phyloP scores from a whole-genome alignment of 2,329 filamentous ascomycete genomes.

The Trichothecium sympodiale region DNA sequence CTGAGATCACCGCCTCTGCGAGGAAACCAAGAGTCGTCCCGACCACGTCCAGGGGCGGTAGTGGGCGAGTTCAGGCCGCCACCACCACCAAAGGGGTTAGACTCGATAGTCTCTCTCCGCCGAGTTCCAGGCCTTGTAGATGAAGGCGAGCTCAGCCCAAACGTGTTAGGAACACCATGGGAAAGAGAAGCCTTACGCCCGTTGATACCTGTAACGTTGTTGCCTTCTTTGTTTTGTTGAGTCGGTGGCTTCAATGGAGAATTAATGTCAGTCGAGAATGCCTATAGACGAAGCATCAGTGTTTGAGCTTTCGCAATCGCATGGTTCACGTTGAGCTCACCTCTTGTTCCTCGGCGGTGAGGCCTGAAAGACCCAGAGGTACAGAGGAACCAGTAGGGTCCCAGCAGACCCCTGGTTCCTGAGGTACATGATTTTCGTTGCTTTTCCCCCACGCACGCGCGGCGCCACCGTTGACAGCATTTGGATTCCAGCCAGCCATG shows the following conservation, averaged over 20 bases:
- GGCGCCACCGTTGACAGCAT: slow-evolving; percentile 52
- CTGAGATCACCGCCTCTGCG: slow-evolving; percentile 41
- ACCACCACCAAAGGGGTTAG: slow-evolving; percentile 45
- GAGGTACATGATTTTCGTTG: slow-evolving; percentile 59
- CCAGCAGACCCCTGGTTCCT: slow-evolving; percentile 91
- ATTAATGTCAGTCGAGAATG: slow-evolving; percentile 81
- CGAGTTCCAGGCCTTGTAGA: slow-evolving; percentile 62
- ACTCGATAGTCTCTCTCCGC: slow-evolving; percentile 70
- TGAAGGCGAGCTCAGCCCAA: slow-evolving; percentile 63
- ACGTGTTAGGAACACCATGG: slow-evolving; percentile 51
- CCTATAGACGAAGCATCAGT: slow-evolving; percentile 31
- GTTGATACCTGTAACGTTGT: slow-evolving; percentile 40
- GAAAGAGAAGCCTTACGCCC: slow-evolving; percentile 78
- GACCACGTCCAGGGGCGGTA: slow-evolving; percentile 42
- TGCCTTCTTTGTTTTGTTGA: slow-evolving; percentile 54
- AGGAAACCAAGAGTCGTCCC: slow-evolving; percentile 54
- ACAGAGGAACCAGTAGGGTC: slow-evolving; percentile 58
- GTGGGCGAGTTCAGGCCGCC: slow-evolving; percentile 50
- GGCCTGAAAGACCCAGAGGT: slow-evolving; percentile 62
- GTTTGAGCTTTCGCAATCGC: background rate
- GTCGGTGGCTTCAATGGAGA: slow-evolving; percentile 81
- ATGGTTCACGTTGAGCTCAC: slow-evolving; percentile 25
- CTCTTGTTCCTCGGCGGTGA: slow-evolving; percentile 53
- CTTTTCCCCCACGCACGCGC: slow-evolving; percentile 66
- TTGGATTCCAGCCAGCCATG: slow-evolving; percentile 69